These are phyloP conservation scores for Phytophthora pistaciae DNA, from an alignment of 352 stramenopile species.

Conservation along the genomic window DNA sequence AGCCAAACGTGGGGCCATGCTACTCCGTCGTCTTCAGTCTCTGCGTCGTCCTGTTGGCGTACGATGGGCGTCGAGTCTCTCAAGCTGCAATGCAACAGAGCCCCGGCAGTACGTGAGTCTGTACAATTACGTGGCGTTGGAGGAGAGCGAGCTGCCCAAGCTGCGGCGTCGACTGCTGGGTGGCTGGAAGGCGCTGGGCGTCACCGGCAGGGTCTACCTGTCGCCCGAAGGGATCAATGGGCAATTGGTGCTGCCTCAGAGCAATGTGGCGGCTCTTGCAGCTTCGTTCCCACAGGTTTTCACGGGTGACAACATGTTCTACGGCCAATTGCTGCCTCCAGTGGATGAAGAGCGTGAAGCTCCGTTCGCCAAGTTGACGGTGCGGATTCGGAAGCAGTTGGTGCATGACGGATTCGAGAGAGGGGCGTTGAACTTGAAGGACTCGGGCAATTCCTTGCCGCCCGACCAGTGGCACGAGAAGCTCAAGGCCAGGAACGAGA, in stretches of 20 bases:
- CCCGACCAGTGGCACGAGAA: slow-evolving; percentile 49
- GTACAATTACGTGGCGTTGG: slow-evolving; percentile 56
- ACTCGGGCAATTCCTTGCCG: slow-evolving; percentile 6
- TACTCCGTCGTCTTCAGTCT: slow-evolving; percentile 8
- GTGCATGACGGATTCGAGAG: slow-evolving; percentile 87
- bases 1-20: slow-evolving; percentile 23
- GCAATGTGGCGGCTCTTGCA: slow-evolving; percentile 53
- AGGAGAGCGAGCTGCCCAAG: slow-evolving; percentile 35
- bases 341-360: slow-evolving; percentile 20
- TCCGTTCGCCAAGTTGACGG: slow-evolving; percentile 83
- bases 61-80: slow-evolving; percentile 10
- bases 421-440: slow-evolving; percentile 34
- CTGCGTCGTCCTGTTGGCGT: slow-evolving; percentile 3
- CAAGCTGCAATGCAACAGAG: background rate
- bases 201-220: slow-evolving; percentile 87
- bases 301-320: slow-evolving; percentile 18
- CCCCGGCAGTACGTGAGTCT: slow-evolving; percentile 52
- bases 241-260: slow-evolving; percentile 93
- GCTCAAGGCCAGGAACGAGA: slow-evolving; percentile 41
- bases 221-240: slow-evolving; percentile 94
- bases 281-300: slow-evolving; percentile 19
- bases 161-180: slow-evolving; percentile 40
- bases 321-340: slow-evolving; percentile 13
- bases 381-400: slow-evolving; percentile 91
- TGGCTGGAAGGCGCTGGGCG: slow-evolving; percentile 56